Base-by-base conservation (phyloP, 352 stramenopile genomes). In the Blastocystis sp. region DNA sequence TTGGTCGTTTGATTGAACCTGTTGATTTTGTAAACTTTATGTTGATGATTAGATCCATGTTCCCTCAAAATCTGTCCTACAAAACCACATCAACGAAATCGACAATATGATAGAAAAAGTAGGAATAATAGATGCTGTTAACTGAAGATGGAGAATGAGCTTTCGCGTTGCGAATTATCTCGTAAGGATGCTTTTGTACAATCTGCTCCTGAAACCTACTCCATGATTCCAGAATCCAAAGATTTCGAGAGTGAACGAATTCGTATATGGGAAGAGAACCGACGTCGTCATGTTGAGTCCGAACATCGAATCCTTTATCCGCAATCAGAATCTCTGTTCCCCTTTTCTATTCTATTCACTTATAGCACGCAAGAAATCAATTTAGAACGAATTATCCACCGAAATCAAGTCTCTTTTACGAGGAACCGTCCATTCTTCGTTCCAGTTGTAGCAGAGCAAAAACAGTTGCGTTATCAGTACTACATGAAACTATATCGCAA, bases 221-320 rank as follows among this genome's bases (percentile, higher is more conserved):
- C 35, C 2, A 21, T 49, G 12, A 0, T 29, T 37, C 43, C 35
- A 57, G 21, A n/a, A 24, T 52, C 35, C 35, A 49, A 77, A 4
- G 24, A 42, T 29, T 32, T 77, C 7, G 24, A 77, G 24, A 29
- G 35, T 14, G 35, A 63, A 39, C 49, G 19, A 16, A 80, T 58
- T 24, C 69, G 49, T 12, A 80, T 80, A 11, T 80, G 69, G 69
- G 69, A 80, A 52, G 69, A 80, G 43, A 80, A 80, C 43, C 69
- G 69, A 19, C 32, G 27, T 21, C 69, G 69, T 5, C 69, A 80
- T 39, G 7, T 27, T 4, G 69, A 80, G n/a, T 80, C 69, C 9
- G 69, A 80, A 52, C 69, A 52, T 11, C 39, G 52, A 6, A 43
- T 77, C 16, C 27, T 80, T 6, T 80, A 80, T 42, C 69, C 69